Evolutionary conservation across 202 grass and related monocot species (phyloP).

Genomic region (Carex arenaria): DNA sequence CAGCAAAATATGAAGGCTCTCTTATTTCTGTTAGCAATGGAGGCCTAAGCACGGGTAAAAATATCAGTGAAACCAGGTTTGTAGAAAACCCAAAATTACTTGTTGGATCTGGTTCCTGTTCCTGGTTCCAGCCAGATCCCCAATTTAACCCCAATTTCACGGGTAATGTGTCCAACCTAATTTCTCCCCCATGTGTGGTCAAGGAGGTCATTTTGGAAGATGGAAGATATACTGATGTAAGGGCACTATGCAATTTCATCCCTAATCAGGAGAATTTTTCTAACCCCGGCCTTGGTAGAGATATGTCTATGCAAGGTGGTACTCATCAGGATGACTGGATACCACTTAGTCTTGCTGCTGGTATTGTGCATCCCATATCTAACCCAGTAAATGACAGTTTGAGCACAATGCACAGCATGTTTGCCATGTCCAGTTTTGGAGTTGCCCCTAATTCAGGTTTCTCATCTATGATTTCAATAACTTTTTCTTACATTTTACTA

Average conservation of each 20-base stretch:
- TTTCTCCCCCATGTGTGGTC: constrained; percentile 40
- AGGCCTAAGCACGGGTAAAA: constrained; percentile 48
- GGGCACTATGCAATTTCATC: constrained; percentile 32
- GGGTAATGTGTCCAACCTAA: constrained; percentile 29
- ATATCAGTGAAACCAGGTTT: constrained; percentile 27
- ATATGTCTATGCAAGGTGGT: constrained; percentile 41
- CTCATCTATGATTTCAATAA: background rate
- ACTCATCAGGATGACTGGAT: constrained; percentile 72
- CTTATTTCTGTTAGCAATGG: constrained; percentile 51
- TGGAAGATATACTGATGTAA: background rate
- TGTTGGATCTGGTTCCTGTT: constrained; percentile 26
- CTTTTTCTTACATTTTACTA: background rate
- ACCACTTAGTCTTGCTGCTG: constrained; percentile 73
- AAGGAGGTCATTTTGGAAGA: constrained; percentile 33
- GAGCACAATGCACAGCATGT: constrained; percentile 2
- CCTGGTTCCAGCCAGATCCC: constrained; percentile 37
- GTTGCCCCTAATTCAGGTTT: background rate
- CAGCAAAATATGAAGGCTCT: constrained; percentile 42
- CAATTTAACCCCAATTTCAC: constrained; percentile 42
- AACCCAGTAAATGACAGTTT: background rate
- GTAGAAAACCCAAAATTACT: constrained; percentile 28
- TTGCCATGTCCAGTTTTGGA: constrained; percentile 2
- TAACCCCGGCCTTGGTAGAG: constrained; percentile 27
- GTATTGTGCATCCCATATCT: constrained; percentile 26
- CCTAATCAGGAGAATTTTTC: constrained; percentile 62